phyloP scores from a whole-genome alignment of 352 stramenopile genomes.

The Phytopythium vexans region DNA sequence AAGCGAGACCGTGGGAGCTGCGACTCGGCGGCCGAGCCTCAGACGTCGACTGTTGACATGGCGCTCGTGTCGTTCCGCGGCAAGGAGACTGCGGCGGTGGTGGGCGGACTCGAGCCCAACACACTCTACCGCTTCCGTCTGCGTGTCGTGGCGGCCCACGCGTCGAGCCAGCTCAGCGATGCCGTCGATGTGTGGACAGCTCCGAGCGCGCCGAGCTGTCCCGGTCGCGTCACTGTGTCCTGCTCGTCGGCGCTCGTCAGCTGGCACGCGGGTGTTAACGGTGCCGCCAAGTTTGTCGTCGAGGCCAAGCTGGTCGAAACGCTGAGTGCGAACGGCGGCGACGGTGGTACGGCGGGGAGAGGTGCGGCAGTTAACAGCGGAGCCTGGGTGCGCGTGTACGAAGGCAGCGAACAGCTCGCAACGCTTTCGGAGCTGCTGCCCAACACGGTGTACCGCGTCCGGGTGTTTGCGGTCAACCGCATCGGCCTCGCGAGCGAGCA shows the following conservation, averaged over 20 bases:
- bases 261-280: conserved; percentile 78
- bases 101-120: conserved; percentile 80
- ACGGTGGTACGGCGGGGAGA: neutral
- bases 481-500: conserved; percentile 56
- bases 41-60: conserved; percentile 30
- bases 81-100: conserved; percentile 28
- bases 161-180: conserved; percentile 72
- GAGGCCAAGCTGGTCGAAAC: conserved; percentile 77
- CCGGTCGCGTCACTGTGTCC: conserved; percentile 52
- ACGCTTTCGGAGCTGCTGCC: conserved; percentile 61
- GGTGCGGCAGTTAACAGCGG: conserved; percentile 4
- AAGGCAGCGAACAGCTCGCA: conserved; percentile 69
- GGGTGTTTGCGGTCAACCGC: conserved; percentile 80
- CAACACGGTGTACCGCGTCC: conserved; percentile 83
- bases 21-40: conserved; percentile 6
- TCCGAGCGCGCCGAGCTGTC: conserved; percentile 46
- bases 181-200: conserved; percentile 71
- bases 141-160: conserved; percentile 68
- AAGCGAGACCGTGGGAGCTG: conserved; percentile 53
- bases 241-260: conserved; percentile 57
- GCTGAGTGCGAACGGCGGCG: conserved; percentile 15
- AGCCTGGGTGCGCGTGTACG: conserved; percentile 76
- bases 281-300: conserved; percentile 66
- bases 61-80: conserved; percentile 74
- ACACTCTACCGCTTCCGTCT: conserved; percentile 84